Evolutionary conservation across 371 early-diverging fungal species (phyloP), one percentile per base, ranked within the genome.

Genomic region (Neoconidiobolus thromboides): DNA sequence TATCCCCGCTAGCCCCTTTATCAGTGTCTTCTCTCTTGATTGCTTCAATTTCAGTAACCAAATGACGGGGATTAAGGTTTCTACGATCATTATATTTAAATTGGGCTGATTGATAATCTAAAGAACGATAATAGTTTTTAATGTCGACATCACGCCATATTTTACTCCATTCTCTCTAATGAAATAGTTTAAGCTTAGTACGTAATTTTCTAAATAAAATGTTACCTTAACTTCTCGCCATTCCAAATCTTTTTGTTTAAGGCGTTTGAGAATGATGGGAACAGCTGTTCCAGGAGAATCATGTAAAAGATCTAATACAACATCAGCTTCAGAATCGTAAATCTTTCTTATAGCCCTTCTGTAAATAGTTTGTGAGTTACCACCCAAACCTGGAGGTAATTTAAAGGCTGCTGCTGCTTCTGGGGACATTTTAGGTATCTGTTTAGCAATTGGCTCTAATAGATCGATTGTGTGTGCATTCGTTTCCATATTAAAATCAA

Each of bases 171-270:
- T 91, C 89, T 57, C 89, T 81, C 78, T 93, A 67, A 40, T 66
- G 62, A 26, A 52, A 39, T 46, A 26, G 26, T 26, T 26, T 26
- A 26, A 26, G 26, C 26, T 26, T 26, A 26, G 39, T 47, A 26
- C 14, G 37, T 38, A 43, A 42, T 5, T 38, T 48, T 12, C 12
- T 48, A 38, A 15, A n/a, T 48, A 26, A 50, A 5, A 14, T 9
- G 36, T 42, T 58, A 61, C 56, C 46, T 61, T 58, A 53, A 77
- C 69, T 42, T 79, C 73, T 64, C 89, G 85, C 93, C 97, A 96
- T 69, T 97, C 96, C 65, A 94, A 95, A 67, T 97, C 96, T 68
- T 97, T 96, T 65, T 92, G 91, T 74, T 95, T 93, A 9, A 99
- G 75, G 46, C 99, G 86, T 68, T 85, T 89, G 37, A 99, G 74